Evolutionary conservation across 768 basidiomycete species (phyloP).

Genomic region (Serendipita sp.): DNA sequence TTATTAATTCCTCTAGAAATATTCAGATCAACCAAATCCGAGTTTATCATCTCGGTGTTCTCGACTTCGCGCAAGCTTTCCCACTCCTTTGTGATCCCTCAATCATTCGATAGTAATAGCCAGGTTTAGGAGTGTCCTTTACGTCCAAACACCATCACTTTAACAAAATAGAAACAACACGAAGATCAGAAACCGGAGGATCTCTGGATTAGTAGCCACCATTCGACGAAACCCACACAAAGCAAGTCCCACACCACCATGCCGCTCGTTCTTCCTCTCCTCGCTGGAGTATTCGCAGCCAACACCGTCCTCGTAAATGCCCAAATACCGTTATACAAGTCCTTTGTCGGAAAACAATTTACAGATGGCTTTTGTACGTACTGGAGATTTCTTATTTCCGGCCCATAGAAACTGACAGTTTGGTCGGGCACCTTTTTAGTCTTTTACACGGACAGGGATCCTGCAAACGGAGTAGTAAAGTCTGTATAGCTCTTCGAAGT

Average conservation of each 20-base stretch:
- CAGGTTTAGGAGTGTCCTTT: no score
- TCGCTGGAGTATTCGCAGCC: not conserved
- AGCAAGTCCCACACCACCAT: not conserved
- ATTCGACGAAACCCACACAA: no score
- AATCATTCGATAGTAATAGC: no score
- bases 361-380: not conserved
- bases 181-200: no score
- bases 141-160: no score
- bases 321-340: conserved; percentile 4
- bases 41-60: no score
- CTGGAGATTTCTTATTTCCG: not conserved
- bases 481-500: not conserved
- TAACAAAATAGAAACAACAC: no score
- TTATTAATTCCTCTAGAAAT: no score
- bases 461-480: conserved; percentile 1
- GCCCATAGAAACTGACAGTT: not conserved
- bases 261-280: not conserved
- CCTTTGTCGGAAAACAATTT: not conserved
- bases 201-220: no score
- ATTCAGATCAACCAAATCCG: no score
- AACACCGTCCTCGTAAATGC: not conserved
- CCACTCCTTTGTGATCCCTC: no score
- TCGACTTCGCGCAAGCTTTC: no score
- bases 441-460: not conserved
- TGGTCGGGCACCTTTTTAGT: not conserved